Conservation (phyloP, 2,329 filamentous ascomycete species). For the Setomelanomma holmii region DNA sequence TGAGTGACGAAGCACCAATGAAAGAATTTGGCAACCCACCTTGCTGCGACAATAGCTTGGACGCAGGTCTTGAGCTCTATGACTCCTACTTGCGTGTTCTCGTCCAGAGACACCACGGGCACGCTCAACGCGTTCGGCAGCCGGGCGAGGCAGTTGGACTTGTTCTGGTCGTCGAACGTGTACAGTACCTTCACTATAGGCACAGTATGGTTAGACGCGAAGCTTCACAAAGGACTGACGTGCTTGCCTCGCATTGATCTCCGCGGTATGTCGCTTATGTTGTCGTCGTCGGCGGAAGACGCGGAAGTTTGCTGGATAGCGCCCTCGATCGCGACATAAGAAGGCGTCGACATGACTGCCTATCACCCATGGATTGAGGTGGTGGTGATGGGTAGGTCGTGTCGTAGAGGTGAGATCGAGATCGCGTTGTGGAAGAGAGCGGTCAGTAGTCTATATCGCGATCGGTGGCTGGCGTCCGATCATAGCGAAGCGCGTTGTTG, state of each 20-base stretch:
- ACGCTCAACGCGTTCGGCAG: conserved; percentile 81
- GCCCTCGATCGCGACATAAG: conserved; percentile 26
- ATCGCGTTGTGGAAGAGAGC: conserved; percentile 28
- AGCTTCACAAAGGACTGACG: conserved; percentile 11
- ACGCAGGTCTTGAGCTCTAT: conserved; percentile 88
- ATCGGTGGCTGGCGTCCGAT: conserved; percentile 45
- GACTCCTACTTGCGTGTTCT: conserved; percentile 80
- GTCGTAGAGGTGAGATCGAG: conserved; percentile 19
- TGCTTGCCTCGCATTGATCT: conserved; percentile 57
- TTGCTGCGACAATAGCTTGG: conserved; percentile 75
- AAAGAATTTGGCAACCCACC: conserved; percentile 49
- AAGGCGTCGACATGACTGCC: conserved; percentile 46
- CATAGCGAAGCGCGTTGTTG: conserved; percentile 45
- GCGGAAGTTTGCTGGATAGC: conserved; percentile 29
- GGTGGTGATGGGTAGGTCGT: conserved; percentile 15
- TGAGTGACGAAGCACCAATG: conserved; percentile 13
- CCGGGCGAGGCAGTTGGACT: conserved; percentile 87
- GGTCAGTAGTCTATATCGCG: conserved; percentile 36
- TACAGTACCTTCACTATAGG: conserved; percentile 90
- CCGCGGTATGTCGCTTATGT: conserved; percentile 43
- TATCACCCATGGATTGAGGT: conserved; percentile 19
- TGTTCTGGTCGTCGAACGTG: conserved; percentile 89
- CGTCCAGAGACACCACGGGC: conserved; percentile 81
- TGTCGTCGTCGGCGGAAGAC: conserved; percentile 30
- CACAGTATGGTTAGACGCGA: conserved; percentile 23